These are phyloP conservation scores for Naumovozyma castellii DNA, from an alignment of 805 yeast genomes.

Conservation along the genomic window DNA sequence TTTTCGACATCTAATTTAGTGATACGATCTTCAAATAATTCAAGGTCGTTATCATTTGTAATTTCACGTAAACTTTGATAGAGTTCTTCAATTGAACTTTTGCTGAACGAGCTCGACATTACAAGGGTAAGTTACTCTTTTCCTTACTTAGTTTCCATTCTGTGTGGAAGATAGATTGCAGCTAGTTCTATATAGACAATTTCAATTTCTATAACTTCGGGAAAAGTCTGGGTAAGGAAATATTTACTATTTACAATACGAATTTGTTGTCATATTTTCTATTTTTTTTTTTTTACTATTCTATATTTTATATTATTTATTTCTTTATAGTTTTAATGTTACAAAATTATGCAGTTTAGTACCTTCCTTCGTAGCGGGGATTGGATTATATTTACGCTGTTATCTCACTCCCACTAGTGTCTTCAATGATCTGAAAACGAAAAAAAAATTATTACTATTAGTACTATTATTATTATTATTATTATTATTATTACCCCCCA, in stretches of 20 bases:
- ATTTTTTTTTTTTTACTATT: not conserved
- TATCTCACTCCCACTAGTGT: not conserved
- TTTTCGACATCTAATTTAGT: slow-evolving; percentile 14
- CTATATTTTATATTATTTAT: too few relatives aligned
- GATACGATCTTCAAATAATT: slow-evolving; percentile 43
- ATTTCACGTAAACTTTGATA: slow-evolving; percentile 15
- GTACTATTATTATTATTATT: too few relatives aligned
- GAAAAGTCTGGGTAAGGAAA: not conserved
- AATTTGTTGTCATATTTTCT: not conserved
- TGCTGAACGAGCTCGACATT: slow-evolving; percentile 3
- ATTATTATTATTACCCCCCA: not conserved
- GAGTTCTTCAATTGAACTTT: slow-evolving; percentile 14
- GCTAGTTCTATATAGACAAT: too few relatives aligned
- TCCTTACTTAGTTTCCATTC: too few relatives aligned
- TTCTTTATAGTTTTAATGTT: slow-evolving; percentile 6
- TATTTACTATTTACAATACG: not conserved
- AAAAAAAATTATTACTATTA: too few relatives aligned
- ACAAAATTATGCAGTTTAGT: slow-evolving; percentile 11
- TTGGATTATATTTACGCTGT: not conserved
- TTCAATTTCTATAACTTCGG: too few relatives aligned
- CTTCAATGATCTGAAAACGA: not conserved
- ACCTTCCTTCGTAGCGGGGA: slow-evolving; percentile 1
- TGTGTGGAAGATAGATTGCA: too few relatives aligned
- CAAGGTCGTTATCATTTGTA: slow-evolving; percentile 12
- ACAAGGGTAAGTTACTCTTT: too few relatives aligned